These are phyloP conservation scores for Leccinellum rugosiceps DNA, from an alignment of 768 basidiomycete genomes.

Conservation along the genomic window DNA sequence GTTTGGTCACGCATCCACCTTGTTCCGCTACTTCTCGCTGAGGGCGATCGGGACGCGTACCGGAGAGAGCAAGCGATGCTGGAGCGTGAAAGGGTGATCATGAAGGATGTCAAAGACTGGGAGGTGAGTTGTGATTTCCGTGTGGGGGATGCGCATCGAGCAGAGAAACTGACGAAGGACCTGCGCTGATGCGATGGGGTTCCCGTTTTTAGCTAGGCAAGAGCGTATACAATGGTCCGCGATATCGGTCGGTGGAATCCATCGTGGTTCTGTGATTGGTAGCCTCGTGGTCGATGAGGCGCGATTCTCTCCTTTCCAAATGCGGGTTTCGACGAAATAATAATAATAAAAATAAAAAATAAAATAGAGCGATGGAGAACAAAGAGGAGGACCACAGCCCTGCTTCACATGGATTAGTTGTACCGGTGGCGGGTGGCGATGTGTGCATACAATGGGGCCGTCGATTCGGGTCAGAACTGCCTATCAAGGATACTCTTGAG, in stretches of 20 bases:
- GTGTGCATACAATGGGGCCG: conserved; percentile 25
- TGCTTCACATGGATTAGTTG: conserved; percentile 18
- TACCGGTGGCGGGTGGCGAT: conserved; percentile 34
- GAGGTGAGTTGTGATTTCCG: conserved; percentile 60
- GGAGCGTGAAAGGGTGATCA: conserved; percentile 82
- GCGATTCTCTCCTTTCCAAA: conserved; percentile 11
- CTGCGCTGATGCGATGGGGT: not conserved
- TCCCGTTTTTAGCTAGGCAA: conserved; percentile 63
- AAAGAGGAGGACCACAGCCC: conserved; percentile 25
- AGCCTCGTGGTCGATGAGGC: conserved; percentile 4
- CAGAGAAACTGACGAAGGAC: conserved; percentile 13
- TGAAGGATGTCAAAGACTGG: conserved; percentile 94
- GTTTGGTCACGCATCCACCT: conserved; percentile 95
- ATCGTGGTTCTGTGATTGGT: conserved; percentile 55
- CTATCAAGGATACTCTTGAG: conserved; percentile 1
- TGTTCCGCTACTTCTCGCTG: conserved; percentile 87
- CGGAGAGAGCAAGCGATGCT: conserved; percentile 74
- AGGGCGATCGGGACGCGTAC: conserved; percentile 89
- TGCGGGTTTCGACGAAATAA: conserved; percentile 3
- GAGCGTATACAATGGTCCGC: conserved; percentile 78
- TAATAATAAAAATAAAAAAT: not conserved
- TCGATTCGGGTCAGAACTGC: conserved; percentile 9
- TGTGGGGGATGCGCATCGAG: conserved; percentile 22
- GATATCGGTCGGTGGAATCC: conserved; percentile 57
- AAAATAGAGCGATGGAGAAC: conserved; percentile 5